Evolutionary conservation across 495 filamentous ascomycete species (phyloP), one percentile per base, ranked within the genome.

Genomic region (Neurospora pannonica): DNA sequence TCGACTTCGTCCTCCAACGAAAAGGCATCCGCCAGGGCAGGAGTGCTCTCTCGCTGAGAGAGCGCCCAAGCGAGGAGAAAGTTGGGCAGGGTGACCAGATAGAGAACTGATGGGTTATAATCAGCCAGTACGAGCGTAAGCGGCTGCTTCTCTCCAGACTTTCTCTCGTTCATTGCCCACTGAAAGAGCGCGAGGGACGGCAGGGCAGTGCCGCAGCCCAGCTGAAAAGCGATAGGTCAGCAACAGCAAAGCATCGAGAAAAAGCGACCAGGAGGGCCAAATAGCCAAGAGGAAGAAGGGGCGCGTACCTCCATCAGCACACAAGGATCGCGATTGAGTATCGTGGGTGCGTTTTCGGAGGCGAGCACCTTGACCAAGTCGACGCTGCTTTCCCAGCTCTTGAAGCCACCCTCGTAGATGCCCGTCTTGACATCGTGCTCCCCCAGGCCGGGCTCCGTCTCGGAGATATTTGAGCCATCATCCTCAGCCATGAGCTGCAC

Each of bases 381-480:
- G 71, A 97, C 83, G 13, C 92, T 91, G 83, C 96, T 97, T 83
- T 99, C 96, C 96, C 96, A 99, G 76, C 93, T 97, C 85, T 99
- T 98, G 83, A 98, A 95, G n/a, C 96, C 96, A 43, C 96, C 96
- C 81, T 99, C 96, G 81, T 99, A 99, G 78, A 98, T 90, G 75
- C 92, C 91, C 15, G 93, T 92, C 80, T 90, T 92, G 78, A 99
- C 90, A 80, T 99, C 96, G 74, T 93, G 91, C 78, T 92, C 86
- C 39, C 91, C 93, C 11, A 96, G 85, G 28, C 90, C 90, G 24
- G 88, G 81, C 40, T 83, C 80, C 11, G 80, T 74, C 48, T 84
- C 84, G 62, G 78, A 78, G 4, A 74, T 75, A 19, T 77, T 78
- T 37, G 81, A 80, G 80, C 76, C 83, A 77, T 79, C 82, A 74